Conservation (phyloP, 768 basidiomycete genomes). For the Trametes elegans region DNA sequence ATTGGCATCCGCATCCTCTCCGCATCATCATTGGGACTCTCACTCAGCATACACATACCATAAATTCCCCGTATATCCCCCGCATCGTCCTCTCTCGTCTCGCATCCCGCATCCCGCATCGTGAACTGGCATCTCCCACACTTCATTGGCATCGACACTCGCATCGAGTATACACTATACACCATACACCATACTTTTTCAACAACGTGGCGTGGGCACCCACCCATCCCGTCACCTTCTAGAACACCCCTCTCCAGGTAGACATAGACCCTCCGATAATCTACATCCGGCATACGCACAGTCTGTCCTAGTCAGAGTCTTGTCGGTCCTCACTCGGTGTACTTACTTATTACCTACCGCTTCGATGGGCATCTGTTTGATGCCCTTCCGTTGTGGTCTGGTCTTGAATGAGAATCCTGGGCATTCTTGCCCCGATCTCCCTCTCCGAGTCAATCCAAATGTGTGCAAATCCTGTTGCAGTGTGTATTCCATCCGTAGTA, state of each 20-base stretch:
- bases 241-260: background rate
- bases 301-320: too few relatives aligned
- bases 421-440: too few relatives aligned
- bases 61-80: slow-evolving; percentile 10
- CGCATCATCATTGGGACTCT: slow-evolving; percentile 4
- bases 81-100: background rate
- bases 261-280: background rate
- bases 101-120: background rate
- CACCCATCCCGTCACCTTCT: background rate
- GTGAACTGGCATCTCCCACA: background rate
- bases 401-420: too few relatives aligned
- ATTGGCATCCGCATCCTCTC: background rate
- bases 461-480: too few relatives aligned
- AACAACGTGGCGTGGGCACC: background rate
- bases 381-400: too few relatives aligned
- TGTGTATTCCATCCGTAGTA: too few relatives aligned
- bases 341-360: too few relatives aligned
- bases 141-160: background rate
- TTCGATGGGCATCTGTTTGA: too few relatives aligned
- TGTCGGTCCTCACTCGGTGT: too few relatives aligned
- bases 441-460: too few relatives aligned
- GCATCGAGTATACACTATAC: background rate
- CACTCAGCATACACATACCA: slow-evolving; percentile 2
- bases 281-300: too few relatives aligned
- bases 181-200: background rate